Evolutionary conservation across 1,284 basidiomycete species (phyloP).

Genomic region (Ganoderma leucocontextum): DNA sequence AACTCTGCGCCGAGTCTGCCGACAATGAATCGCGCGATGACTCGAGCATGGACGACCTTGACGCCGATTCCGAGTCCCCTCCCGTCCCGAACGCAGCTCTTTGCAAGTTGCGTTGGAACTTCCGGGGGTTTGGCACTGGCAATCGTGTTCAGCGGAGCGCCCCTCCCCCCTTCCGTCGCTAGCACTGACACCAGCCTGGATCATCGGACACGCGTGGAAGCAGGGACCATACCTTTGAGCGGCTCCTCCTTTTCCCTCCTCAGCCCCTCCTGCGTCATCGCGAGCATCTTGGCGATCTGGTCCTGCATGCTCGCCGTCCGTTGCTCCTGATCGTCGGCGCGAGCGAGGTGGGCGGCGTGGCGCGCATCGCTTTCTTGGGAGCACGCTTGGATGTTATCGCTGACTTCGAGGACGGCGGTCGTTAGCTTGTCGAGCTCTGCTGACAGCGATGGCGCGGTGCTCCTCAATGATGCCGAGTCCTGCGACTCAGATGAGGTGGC

Average conservation of each 20-base stretch:
- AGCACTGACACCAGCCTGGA: not conserved
- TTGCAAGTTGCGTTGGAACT: conserved; percentile 23
- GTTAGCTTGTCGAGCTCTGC: conserved; percentile 28
- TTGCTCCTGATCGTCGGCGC: conserved; percentile 12
- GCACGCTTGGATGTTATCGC: conserved; percentile 21
- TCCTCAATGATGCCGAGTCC: not conserved
- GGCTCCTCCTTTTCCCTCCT: conserved; percentile 18
- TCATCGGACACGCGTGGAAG: not conserved
- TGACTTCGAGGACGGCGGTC: conserved; percentile 23
- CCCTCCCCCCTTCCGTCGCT: not conserved
- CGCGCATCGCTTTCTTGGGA: conserved; percentile 21
- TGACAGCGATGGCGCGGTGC: conserved; percentile 15
- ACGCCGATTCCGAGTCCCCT: conserved; percentile 25
- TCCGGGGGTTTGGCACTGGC: conserved; percentile 16
- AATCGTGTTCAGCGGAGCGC: not conserved
- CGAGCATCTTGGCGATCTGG: conserved; percentile 25
- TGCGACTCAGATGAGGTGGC: not conserved
- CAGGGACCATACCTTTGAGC: conserved; percentile 15
- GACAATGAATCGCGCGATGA: conserved; percentile 1
- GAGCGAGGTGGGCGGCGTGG: conserved; percentile 10
- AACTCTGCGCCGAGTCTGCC: not conserved
- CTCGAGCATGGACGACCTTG: conserved; percentile 31
- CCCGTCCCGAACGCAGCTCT: conserved; percentile 29
- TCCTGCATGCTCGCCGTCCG: conserved; percentile 21
- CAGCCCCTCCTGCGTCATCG: conserved; percentile 24